Evolutionary conservation across 495 filamentous ascomycete species (phyloP).

Genomic region (Hyaloscypha finlandica): DNA sequence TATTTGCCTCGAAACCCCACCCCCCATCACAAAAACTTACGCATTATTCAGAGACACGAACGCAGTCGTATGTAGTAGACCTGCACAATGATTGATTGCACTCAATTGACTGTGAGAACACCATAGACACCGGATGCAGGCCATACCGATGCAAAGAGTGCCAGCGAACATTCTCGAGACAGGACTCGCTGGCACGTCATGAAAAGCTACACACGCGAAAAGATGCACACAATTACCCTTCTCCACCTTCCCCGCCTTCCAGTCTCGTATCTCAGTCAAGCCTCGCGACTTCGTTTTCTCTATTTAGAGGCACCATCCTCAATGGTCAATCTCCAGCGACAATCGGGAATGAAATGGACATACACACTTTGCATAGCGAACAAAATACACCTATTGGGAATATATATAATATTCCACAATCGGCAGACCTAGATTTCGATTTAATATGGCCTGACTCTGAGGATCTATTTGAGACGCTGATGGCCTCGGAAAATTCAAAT

Average conservation of each 20-base stretch:
- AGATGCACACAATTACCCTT: conserved; percentile 33
- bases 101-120: background rate
- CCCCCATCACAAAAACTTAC: background rate
- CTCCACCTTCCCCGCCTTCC: conserved; percentile 25
- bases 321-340: background rate
- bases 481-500: conserved; percentile 44
- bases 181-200: conserved; percentile 51
- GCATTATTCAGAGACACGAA: conserved; percentile 46
- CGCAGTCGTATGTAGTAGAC: conserved; percentile 43
- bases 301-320: conserved; percentile 27
- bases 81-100: conserved; percentile 1
- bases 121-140: conserved; percentile 48
- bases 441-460: conserved; percentile 53
- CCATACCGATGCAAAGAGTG: conserved; percentile 47
- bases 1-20: conserved; percentile 23
- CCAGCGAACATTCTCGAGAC: conserved; percentile 46
- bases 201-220: conserved; percentile 47
- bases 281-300: conserved; percentile 32
- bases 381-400: conserved; percentile 34
- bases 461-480: conserved; percentile 49
- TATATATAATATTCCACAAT: conserved; percentile 36
- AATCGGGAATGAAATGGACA: background rate
- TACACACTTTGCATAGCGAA: background rate
- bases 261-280: conserved; percentile 29
- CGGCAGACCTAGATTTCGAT: conserved; percentile 45